Conservation (phyloP, 371 early-diverging fungal species). For the Dichotomocladium elegans region DNA sequence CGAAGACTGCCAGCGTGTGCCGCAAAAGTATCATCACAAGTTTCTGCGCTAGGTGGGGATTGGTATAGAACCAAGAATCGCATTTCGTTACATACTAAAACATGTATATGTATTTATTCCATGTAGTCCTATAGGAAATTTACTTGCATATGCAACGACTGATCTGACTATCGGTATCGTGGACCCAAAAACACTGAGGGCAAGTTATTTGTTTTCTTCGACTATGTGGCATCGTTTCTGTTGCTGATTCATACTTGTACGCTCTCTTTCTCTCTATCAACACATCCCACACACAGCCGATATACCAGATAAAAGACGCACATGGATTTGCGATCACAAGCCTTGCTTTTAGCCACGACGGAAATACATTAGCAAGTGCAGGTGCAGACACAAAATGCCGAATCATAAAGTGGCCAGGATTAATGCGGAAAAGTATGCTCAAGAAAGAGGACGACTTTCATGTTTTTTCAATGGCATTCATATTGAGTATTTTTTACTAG, state of each 20-base stretch:
- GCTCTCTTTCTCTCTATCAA: too few species aligned
- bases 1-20: constrained; percentile 27
- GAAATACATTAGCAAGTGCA: constrained; percentile 45
- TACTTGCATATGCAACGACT: constrained; percentile 60
- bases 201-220: constrained; percentile 20
- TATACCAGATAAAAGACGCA: constrained; percentile 39
- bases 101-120: constrained; percentile 15
- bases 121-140: constrained; percentile 47
- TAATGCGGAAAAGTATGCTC: constrained; percentile 15
- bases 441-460: too few species aligned
- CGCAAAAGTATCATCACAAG: constrained; percentile 33
- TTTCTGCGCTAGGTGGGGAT: constrained; percentile 25
- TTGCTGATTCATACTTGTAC: too few species aligned
- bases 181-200: constrained; percentile 51
- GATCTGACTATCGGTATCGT: constrained; percentile 54
- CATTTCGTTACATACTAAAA: background rate
- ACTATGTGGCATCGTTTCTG: background rate
- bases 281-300: too few species aligned
- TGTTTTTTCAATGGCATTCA: background rate
- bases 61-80: background rate
- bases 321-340: constrained; percentile 55
- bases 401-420: constrained; percentile 40
- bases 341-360: constrained; percentile 45
- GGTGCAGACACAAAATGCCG: constrained; percentile 55
- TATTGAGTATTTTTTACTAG: background rate